Conservation (phyloP, 2,329 filamentous ascomycete genomes). For the Leptographium flavum region DNA sequence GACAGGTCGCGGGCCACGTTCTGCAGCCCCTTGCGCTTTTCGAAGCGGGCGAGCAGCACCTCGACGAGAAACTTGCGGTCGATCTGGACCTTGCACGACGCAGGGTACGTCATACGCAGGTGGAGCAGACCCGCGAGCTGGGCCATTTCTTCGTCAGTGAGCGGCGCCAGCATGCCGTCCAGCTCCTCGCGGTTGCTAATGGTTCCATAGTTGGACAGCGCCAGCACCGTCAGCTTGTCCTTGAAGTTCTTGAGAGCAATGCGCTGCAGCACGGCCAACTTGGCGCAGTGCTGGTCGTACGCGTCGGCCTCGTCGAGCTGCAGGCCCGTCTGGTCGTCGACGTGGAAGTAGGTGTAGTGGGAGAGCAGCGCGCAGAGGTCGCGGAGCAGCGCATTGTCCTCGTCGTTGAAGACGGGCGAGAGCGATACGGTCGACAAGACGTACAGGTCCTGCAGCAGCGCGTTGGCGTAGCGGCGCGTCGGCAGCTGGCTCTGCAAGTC, state of each 20-base stretch:
- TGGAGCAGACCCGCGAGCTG: slow-evolving; percentile 56
- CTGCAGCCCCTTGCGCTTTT: slow-evolving; percentile 69
- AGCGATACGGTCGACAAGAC: slow-evolving; percentile 62
- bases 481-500: slow-evolving; percentile 89
- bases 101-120: slow-evolving; percentile 72
- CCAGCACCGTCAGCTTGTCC: slow-evolving; percentile 79
- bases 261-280: slow-evolving; percentile 66
- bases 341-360: slow-evolving; percentile 78
- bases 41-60: slow-evolving; percentile 58
- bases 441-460: slow-evolving; percentile 74
- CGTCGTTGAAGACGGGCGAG: slow-evolving; percentile 63
- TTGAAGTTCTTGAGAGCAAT: slow-evolving; percentile 70
- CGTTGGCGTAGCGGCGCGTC: slow-evolving; percentile 85
- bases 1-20: slow-evolving; percentile 57
- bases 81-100: slow-evolving; percentile 46
- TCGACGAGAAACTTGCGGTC: slow-evolving; percentile 56
- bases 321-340: slow-evolving; percentile 78
- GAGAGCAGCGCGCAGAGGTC: slow-evolving; percentile 68
- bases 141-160: slow-evolving; percentile 62
- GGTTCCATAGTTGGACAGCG: slow-evolving; percentile 81
- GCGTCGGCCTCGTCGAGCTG: slow-evolving; percentile 58
- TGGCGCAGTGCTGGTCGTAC: slow-evolving; percentile 65
- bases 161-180: slow-evolving; percentile 53
- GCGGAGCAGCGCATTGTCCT: slow-evolving; percentile 61
- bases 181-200: slow-evolving; percentile 72